A percentile compares a stretch with the other conserved stretches of the same genome.
Evolutionary conservation across 1,284 basidiomycete species (phyloP).

Genomic region (Pholiota adiposa): DNA sequence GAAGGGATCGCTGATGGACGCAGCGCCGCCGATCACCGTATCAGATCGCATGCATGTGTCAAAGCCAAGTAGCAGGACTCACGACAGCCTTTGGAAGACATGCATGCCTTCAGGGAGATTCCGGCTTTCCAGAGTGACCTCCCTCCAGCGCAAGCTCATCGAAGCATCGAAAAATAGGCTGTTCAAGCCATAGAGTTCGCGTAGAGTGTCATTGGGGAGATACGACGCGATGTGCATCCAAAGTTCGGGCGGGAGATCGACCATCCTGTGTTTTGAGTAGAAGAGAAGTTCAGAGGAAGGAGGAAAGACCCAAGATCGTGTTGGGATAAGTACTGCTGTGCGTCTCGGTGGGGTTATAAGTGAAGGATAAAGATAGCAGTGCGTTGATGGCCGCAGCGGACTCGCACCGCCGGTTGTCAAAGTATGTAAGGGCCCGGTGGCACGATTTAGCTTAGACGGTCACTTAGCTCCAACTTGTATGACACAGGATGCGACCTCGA

Average conservation of each 20-base stretch:
- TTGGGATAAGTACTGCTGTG: no score
- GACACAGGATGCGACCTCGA: no score
- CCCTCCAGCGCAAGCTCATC: constrained; percentile 38
- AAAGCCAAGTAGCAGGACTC: constrained; percentile 12
- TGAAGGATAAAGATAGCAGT: no score
- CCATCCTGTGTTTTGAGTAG: not conserved
- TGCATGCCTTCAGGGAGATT: constrained; percentile 22
- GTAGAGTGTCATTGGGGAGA: constrained; percentile 33
- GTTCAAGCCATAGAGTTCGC: constrained; percentile 36
- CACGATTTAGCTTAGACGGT: no score
- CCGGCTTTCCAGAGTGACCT: constrained; percentile 26
- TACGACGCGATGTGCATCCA: constrained; percentile 40
- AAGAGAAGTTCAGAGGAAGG: not conserved
- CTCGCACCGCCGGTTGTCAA: no score
- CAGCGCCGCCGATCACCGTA: no score
- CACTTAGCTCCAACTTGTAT: no score
- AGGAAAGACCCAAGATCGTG: not conserved
- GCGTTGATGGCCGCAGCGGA: no score
- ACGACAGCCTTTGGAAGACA: constrained; percentile 29
- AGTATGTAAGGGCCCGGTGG: no score
- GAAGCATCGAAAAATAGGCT: constrained; percentile 42
- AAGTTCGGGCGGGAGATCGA: constrained; percentile 39
- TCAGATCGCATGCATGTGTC: no score
- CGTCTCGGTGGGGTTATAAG: no score
- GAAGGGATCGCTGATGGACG: constrained; percentile 13